Conservation (phyloP, 306 rosid species). For the Vachellia pachyceras region DNA sequence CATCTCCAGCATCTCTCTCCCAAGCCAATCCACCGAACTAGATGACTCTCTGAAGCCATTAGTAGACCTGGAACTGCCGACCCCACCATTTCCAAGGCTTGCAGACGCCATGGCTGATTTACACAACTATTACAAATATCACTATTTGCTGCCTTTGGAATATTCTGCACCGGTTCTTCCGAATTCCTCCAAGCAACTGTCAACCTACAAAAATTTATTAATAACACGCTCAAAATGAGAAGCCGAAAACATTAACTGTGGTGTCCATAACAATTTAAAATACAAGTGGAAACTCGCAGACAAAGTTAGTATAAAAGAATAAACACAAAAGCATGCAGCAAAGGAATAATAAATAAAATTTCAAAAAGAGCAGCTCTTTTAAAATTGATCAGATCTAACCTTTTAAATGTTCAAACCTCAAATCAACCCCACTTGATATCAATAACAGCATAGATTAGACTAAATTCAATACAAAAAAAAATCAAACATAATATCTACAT, state of each 20-base stretch:
- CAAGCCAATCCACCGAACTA: slow-evolving; percentile 96
- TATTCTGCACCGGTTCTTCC: slow-evolving; percentile 34
- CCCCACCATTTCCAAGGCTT: slow-evolving; percentile 86
- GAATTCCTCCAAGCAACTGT: slow-evolving; percentile 45
- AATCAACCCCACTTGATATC: slow-evolving; percentile 1
- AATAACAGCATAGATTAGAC: background rate
- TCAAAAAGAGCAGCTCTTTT: slow-evolving; percentile 7
- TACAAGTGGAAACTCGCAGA: background rate
- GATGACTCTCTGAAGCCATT: slow-evolving; percentile 85
- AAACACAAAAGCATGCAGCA: background rate
- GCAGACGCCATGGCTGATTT: slow-evolving; percentile 78
- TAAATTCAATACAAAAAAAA: slow-evolving; percentile 4
- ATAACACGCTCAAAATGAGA: slow-evolving; percentile 1
- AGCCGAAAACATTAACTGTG: background rate
- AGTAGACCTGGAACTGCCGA: slow-evolving; percentile 88
- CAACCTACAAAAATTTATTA: slow-evolving; percentile 41
- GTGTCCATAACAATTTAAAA: slow-evolving; percentile 6
- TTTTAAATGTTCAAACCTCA: slow-evolving; percentile 7
- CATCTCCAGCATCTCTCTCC: slow-evolving; percentile 98
- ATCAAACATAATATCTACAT: background rate
- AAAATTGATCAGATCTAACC: slow-evolving; percentile 46
- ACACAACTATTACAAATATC: slow-evolving; percentile 31
- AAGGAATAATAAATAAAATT: background rate
- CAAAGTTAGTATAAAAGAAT: background rate
- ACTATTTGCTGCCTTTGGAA: slow-evolving; percentile 34